phyloP scores from a whole-genome alignment of 1,139 yeast species.

The Taphrina communis region DNA sequence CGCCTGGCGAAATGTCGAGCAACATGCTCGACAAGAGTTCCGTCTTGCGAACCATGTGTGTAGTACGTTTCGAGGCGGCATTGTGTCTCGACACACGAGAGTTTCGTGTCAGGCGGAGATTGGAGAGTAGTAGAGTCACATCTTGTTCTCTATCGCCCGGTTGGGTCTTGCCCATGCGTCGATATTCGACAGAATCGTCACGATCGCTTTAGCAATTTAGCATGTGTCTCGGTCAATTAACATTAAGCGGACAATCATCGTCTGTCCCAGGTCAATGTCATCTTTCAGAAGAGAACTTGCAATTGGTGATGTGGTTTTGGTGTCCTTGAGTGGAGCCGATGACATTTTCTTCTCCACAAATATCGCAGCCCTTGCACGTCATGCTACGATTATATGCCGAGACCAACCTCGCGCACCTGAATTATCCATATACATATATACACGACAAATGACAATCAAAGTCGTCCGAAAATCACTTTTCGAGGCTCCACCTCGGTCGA shows the following conservation, averaged over 20 bases:
- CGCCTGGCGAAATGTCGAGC: conserved; percentile 21
- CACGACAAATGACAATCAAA: conserved; percentile 16
- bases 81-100: background rate
- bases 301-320: no score
- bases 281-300: no score
- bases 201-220: no score
- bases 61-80: background rate
- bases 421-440: no score
- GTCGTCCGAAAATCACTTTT: conserved; percentile 15
- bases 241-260: no score
- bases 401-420: no score
- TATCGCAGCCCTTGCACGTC: no score
- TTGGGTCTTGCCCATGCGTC: conserved; percentile 10
- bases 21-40: conserved; percentile 3
- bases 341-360: conserved; percentile 2
- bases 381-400: no score
- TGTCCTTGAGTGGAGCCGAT: conserved; percentile 8
- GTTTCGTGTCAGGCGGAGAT: conserved; percentile 4
- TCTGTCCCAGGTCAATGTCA: no score
- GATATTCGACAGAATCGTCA: background rate
- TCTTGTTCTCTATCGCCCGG: background rate
- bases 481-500: conserved; percentile 10
- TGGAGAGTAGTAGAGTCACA: conserved; percentile 14
- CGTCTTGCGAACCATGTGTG: conserved; percentile 4
- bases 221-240: no score